Conservation (phyloP, 2,329 filamentous ascomycete species). For the Chrysoporthe puriensis region DNA sequence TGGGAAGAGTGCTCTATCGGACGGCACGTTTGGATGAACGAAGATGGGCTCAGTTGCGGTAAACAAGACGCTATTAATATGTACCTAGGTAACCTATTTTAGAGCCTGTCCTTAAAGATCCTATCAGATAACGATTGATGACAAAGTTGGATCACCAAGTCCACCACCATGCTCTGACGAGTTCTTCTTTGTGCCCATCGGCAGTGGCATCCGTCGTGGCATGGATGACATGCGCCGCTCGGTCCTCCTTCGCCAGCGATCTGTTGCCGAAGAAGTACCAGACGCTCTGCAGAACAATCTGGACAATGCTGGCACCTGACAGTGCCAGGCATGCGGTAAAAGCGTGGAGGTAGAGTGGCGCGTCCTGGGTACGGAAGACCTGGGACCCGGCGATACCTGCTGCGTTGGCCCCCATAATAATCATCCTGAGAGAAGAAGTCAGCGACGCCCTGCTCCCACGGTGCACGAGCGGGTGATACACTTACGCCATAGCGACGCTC, state of each 20-base stretch:
- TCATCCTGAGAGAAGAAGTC: constrained; percentile 8
- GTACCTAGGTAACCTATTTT: background rate
- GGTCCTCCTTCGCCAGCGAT: constrained; percentile 29
- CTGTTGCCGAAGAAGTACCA: constrained; percentile 35
- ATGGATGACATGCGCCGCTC: constrained; percentile 27
- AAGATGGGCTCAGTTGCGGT: too few species aligned
- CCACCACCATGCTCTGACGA: constrained; percentile 34
- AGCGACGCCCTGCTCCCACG: background rate
- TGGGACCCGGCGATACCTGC: constrained; percentile 64
- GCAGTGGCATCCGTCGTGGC: constrained; percentile 25
- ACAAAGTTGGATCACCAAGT: constrained; percentile 30
- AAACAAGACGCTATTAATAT: too few species aligned
- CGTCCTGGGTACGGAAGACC: constrained; percentile 58
- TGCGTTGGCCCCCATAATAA: constrained; percentile 65
- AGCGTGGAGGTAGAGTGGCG: constrained; percentile 46
- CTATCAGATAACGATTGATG: background rate
- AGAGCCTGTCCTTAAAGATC: background rate
- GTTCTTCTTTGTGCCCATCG: constrained; percentile 31
- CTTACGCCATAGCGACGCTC: constrained; percentile 62
- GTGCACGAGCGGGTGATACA: background rate
- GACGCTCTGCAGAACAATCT: constrained; percentile 29
- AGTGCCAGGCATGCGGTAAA: constrained; percentile 35
- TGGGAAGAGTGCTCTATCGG: too few species aligned
- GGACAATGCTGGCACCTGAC: constrained; percentile 29
- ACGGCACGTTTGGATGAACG: too few species aligned